These are phyloP conservation scores for Claviceps arundinis DNA, from an alignment of 2,329 filamentous ascomycete genomes.

Conservation along the genomic window DNA sequence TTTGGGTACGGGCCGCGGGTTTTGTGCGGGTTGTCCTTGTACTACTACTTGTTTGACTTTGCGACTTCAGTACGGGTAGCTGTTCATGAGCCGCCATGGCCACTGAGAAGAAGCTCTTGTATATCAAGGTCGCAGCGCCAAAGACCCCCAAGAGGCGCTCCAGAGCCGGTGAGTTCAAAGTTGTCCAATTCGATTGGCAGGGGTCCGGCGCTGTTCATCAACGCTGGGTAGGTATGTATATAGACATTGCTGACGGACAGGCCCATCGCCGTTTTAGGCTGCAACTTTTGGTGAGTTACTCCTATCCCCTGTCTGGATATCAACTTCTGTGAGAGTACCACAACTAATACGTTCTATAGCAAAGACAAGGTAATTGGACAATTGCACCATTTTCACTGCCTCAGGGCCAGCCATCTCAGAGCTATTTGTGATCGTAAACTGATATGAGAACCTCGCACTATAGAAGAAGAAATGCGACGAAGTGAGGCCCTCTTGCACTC, in stretches of 20 bases:
- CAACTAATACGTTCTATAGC: slow-evolving; percentile 18
- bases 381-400: neutral
- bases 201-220: too few species aligned
- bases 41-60: too few species aligned
- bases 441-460: neutral
- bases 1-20: too few species aligned
- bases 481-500: slow-evolving; percentile 34
- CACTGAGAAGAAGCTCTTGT: slow-evolving; percentile 35
- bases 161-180: slow-evolving; percentile 35
- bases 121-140: slow-evolving; percentile 42
- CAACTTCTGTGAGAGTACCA: neutral
- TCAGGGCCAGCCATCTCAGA: neutral
- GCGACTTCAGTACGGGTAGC: too few species aligned
- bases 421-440: neutral
- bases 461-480: slow-evolving; percentile 49
- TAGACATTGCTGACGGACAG: slow-evolving; percentile 1
- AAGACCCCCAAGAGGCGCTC: slow-evolving; percentile 46
- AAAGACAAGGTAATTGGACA: slow-evolving; percentile 36
- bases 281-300: slow-evolving; percentile 35
- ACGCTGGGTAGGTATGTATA: too few species aligned
- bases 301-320: neutral
- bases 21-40: too few species aligned
- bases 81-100: neutral
- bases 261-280: slow-evolving; percentile 23
- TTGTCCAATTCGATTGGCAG: slow-evolving; percentile 7